Percentiles rank a stretch among this genome's conserved stretches.
phyloP scores from a whole-genome alignment of 352 stramenopile genomes.

The Phytophthora kernoviae region DNA sequence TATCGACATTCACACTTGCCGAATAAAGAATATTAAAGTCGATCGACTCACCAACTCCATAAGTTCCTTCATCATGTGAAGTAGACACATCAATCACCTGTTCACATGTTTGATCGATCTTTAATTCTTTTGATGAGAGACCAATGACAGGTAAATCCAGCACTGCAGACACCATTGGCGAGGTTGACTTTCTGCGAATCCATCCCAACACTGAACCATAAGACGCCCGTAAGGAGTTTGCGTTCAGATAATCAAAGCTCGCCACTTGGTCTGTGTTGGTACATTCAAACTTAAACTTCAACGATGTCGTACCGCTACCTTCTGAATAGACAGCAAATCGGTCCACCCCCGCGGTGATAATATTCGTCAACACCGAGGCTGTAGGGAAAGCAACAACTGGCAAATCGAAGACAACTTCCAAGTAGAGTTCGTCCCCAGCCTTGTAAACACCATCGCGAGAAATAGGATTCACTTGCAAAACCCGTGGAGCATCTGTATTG shows the following conservation, averaged over 20 bases:
- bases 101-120: slow-evolving; percentile 56
- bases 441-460: slow-evolving; percentile 70
- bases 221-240: slow-evolving; percentile 40
- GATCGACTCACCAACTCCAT: slow-evolving; percentile 64
- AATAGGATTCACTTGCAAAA: slow-evolving; percentile 49
- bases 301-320: slow-evolving; percentile 49
- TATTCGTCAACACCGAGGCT: slow-evolving; percentile 47
- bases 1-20: slow-evolving; percentile 47
- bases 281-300: slow-evolving; percentile 59
- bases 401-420: slow-evolving; percentile 56
- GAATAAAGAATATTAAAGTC: slow-evolving; percentile 60
- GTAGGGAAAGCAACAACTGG: slow-evolving; percentile 43
- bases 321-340: slow-evolving; percentile 47
- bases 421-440: slow-evolving; percentile 46
- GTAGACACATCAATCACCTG: slow-evolving; percentile 40
- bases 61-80: slow-evolving; percentile 53
- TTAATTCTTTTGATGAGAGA: slow-evolving; percentile 57
- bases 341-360: slow-evolving; percentile 25
- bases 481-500: slow-evolving; percentile 49
- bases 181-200: slow-evolving; percentile 48
- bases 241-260: slow-evolving; percentile 49
- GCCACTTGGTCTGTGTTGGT: slow-evolving; percentile 36
- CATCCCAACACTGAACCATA: slow-evolving; percentile 49
- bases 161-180: slow-evolving; percentile 43
- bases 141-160: slow-evolving; percentile 44